These are phyloP conservation scores for Neonectria sp. DNA, from an alignment of 2,329 filamentous ascomycete genomes.

Conservation along the genomic window DNA sequence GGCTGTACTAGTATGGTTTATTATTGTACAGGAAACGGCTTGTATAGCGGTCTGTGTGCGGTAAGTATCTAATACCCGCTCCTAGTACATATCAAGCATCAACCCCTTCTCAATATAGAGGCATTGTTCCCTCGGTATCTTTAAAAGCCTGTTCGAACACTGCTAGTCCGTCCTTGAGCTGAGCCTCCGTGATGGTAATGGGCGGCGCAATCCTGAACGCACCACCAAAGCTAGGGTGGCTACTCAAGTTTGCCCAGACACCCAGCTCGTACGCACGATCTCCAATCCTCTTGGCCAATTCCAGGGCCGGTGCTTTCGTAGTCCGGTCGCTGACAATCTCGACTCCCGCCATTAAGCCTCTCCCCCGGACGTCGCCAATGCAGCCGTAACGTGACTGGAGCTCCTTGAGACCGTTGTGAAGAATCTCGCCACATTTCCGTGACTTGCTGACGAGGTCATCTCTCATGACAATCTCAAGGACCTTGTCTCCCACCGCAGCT, in stretches of 20 bases:
- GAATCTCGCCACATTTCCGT: slow-evolving; percentile 58
- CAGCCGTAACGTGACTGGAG: slow-evolving; percentile 69
- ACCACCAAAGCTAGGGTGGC: slow-evolving; percentile 68
- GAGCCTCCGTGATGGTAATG: slow-evolving; percentile 67
- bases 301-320: slow-evolving; percentile 63
- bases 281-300: slow-evolving; percentile 64
- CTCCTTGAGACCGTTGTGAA: slow-evolving; percentile 63
- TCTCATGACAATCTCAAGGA: slow-evolving; percentile 72
- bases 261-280: slow-evolving; percentile 66
- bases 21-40: not conserved
- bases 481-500: slow-evolving; percentile 72
- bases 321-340: slow-evolving; percentile 69
- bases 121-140: slow-evolving; percentile 22
- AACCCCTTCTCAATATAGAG: slow-evolving; percentile 10
- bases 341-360: slow-evolving; percentile 71
- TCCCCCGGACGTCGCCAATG: slow-evolving; percentile 73
- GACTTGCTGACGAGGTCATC: slow-evolving; percentile 67
- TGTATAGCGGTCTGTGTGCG: no score
- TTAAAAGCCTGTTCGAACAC: slow-evolving; percentile 67
- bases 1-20: not conserved
- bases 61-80: no score
- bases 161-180: slow-evolving; percentile 65
- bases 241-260: slow-evolving; percentile 71
- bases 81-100: no score
- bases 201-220: slow-evolving; percentile 73